Base-by-base conservation (phyloP, 2,329 filamentous ascomycete genomes). In the Escovopsis sp. region DNA sequence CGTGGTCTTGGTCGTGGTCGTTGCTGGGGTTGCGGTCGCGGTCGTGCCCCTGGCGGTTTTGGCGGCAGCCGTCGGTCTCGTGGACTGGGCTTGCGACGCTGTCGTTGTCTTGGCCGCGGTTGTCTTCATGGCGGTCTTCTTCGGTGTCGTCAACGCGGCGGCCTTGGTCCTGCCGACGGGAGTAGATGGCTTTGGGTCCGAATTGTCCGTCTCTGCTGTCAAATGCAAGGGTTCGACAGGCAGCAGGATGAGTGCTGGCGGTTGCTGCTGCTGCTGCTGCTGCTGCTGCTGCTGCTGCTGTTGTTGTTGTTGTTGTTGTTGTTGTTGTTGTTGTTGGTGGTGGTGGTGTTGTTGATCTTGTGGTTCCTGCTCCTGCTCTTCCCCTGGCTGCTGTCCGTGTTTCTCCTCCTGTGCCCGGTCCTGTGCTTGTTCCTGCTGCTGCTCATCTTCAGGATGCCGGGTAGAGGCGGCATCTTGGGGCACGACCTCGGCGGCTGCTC, bases 161-260 rank as follows among this genome's bases (percentile, higher is more conserved):
- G 40, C 33, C 36, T 49, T 51, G 15, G 47, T 15, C 33, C 54
- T 46, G 39, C 51, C 51, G 45, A 54, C 57, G 36, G 48, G 41
- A 30, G 45, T 36, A 18, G 33, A 18, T 7, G 33, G n/a, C 37
- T 43, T 34, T 15, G 40, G 26, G 8, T 33, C 39, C 8, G 23
- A 26, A 12, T 42, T 36, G 33, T 41, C 23, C 8, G 40, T 44
- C 34, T 38, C 41, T 40, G 37, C 36, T 32, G 44, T 55, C 12
- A 15, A 15, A 15, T 15, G 15, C 15, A 15, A 15, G 15, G 59
- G 56, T 33, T 59, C 53, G 4, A 57, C 55, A 3, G 60, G 44
- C 5, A 53, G 52, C 37, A 61, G 49, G 42, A 53, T 54, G 18
- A 56, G 54, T 15, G 56, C 53, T 9, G 57, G 48, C 33, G 63